Conservation (phyloP, 2,329 filamentous ascomycete genomes). For the Aureobasidium sp. region DNA sequence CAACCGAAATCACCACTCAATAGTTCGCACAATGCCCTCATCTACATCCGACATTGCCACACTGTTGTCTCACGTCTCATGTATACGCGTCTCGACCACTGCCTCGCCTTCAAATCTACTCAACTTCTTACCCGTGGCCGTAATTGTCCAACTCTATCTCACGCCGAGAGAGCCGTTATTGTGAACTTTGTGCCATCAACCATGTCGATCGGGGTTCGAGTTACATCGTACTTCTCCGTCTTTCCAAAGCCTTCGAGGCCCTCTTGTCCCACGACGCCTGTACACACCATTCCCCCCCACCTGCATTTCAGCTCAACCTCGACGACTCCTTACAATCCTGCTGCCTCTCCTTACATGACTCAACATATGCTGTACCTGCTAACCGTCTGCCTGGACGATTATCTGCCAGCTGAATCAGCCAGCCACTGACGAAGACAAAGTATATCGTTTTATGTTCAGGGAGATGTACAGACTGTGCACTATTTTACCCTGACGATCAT, state of each 20-base stretch:
- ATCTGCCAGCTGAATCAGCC: neutral
- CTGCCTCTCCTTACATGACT: conserved; percentile 6
- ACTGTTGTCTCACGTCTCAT: neutral
- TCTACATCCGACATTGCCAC: neutral
- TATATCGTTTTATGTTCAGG: neutral
- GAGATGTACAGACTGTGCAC: neutral
- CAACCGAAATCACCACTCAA: neutral
- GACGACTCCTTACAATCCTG: neutral
- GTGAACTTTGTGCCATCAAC: neutral
- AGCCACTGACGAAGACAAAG: neutral
- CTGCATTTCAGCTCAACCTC: neutral
- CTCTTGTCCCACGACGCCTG: neutral
- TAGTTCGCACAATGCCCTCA: neutral
- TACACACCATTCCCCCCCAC: neutral
- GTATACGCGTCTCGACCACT: neutral
- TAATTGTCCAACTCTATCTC: neutral
- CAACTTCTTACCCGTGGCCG: neutral
- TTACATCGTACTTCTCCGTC: neutral
- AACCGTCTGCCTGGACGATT: neutral
- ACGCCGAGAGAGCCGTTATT: neutral
- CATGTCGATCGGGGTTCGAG: neutral
- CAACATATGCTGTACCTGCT: neutral
- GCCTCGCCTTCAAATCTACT: neutral
- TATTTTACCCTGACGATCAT: conserved; percentile 6
- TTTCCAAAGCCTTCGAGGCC: conserved; percentile 6